Percentiles rank a stretch among this genome's conserved stretches.
Evolutionary conservation across 208 protist genomes (phyloP).

Genomic region (Trypanosoma cruzi): DNA sequence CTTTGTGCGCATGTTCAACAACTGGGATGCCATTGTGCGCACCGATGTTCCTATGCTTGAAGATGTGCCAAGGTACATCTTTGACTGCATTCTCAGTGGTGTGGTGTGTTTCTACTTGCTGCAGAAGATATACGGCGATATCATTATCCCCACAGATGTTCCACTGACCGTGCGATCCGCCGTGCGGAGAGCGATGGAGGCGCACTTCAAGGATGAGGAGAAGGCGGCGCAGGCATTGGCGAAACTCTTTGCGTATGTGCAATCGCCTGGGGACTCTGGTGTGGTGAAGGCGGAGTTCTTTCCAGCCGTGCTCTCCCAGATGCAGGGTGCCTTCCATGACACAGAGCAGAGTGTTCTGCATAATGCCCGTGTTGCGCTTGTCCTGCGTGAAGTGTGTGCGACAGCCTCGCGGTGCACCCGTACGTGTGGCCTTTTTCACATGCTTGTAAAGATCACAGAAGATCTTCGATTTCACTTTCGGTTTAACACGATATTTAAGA

Average conservation of each 20-base stretch:
- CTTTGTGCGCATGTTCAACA: constrained; percentile 81
- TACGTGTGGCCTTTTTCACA: constrained; percentile 54
- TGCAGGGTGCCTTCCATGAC: constrained; percentile 76
- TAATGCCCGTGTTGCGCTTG: constrained; percentile 69
- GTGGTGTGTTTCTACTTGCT: constrained; percentile 68
- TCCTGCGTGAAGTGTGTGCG: constrained; percentile 58
- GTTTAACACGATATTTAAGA: constrained; percentile 77
- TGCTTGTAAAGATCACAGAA: constrained; percentile 83
- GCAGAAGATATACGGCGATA: constrained; percentile 70
- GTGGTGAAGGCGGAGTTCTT: constrained; percentile 76
- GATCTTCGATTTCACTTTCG: constrained; percentile 87
- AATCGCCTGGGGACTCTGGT: constrained; percentile 37
- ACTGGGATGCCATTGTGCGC: constrained; percentile 87
- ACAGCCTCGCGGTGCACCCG: constrained; percentile 80
- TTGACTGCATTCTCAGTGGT: constrained; percentile 77
- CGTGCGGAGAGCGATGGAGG: constrained; percentile 53
- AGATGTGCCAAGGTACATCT: constrained; percentile 84
- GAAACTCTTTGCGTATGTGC: constrained; percentile 76
- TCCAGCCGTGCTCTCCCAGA: constrained; percentile 75
- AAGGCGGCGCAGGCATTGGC: constrained; percentile 55
- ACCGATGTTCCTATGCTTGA: constrained; percentile 69
- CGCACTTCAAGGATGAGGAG: constrained; percentile 77
- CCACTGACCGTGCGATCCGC: constrained; percentile 39
- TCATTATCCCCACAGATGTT: constrained; percentile 51
- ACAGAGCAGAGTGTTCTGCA: constrained; percentile 49